These are phyloP conservation scores for Leccinum pachyderme DNA, from an alignment of 1,284 basidiomycete species.

Conservation along the genomic window DNA sequence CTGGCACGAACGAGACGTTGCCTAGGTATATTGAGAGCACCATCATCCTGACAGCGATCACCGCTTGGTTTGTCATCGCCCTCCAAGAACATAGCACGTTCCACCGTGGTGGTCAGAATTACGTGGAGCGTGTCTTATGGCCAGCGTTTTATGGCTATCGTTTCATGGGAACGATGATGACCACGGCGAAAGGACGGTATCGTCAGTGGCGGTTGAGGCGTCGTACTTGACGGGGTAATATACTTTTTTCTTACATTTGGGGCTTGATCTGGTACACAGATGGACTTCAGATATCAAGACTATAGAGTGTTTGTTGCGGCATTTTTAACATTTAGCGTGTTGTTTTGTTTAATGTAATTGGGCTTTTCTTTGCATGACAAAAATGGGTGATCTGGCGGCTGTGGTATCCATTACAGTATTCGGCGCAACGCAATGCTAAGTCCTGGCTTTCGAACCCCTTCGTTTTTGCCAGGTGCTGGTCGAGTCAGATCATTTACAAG, in stretches of 20 bases:
- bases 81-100: conserved; percentile 28
- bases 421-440: too few species aligned
- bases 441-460: too few species aligned
- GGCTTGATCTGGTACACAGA: not conserved
- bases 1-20: conserved; percentile 34
- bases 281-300: not conserved
- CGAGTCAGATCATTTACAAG: too few species aligned
- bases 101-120: conserved; percentile 11
- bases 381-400: not conserved
- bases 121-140: conserved; percentile 20
- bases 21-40: conserved; percentile 42
- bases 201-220: too few species aligned
- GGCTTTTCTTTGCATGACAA: not conserved
- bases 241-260: conserved; percentile 1
- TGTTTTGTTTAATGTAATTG: not conserved
- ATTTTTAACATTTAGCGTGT: not conserved
- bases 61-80: conserved; percentile 46
- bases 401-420: too few species aligned
- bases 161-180: not conserved
- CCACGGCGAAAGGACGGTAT: not conserved
- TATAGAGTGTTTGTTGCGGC: not conserved
- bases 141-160: conserved; percentile 14
- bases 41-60: conserved; percentile 46
- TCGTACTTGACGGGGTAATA: not conserved
- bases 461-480: too few species aligned